These are phyloP conservation scores for Kluyveromyces dobzhanskii DNA, from an alignment of 805 yeast species.

Conservation along the genomic window DNA sequence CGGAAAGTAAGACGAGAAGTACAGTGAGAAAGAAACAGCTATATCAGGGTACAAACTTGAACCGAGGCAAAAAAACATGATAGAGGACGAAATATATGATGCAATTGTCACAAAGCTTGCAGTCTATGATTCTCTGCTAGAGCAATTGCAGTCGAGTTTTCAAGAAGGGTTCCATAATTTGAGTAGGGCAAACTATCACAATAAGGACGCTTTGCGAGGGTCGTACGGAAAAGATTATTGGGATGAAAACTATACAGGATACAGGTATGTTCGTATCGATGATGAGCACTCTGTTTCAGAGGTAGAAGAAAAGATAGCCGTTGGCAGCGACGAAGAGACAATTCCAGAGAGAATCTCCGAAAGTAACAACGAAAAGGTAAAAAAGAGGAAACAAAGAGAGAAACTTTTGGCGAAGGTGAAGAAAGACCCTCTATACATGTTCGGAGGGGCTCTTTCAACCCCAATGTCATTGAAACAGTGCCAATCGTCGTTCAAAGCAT, in stretches of 20 bases:
- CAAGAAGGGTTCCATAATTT: constrained; percentile 21
- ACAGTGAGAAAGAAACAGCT: too few species aligned
- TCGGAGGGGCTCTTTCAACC: constrained; percentile 22
- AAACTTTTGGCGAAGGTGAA: constrained; percentile 1
- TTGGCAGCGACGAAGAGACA: not conserved
- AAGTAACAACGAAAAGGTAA: not conserved
- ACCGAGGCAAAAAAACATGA: not conserved
- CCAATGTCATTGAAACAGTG: constrained; percentile 22
- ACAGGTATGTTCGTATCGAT: constrained; percentile 8
- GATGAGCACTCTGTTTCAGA: not conserved
- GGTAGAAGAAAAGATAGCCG: not conserved
- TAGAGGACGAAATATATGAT: constrained; percentile 4
- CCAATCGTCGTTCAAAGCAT: constrained; percentile 21
- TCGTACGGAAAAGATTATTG: constrained; percentile 28
- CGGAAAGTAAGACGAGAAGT: too few species aligned
- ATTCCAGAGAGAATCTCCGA: not conserved
- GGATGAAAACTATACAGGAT: constrained; percentile 24
- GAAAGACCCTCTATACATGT: constrained; percentile 26
- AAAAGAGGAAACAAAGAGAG: constrained; percentile 5
- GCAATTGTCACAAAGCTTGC: constrained; percentile 15
- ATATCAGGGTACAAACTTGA: too few species aligned
- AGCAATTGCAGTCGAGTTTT: constrained; percentile 20
- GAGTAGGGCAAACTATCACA: constrained; percentile 26
- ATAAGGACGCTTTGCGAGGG: constrained; percentile 25
- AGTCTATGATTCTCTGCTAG: constrained; percentile 20